These are phyloP conservation scores for Aspergillus sp. DNA, from an alignment of 2,329 filamentous ascomycete genomes.

Conservation along the genomic window DNA sequence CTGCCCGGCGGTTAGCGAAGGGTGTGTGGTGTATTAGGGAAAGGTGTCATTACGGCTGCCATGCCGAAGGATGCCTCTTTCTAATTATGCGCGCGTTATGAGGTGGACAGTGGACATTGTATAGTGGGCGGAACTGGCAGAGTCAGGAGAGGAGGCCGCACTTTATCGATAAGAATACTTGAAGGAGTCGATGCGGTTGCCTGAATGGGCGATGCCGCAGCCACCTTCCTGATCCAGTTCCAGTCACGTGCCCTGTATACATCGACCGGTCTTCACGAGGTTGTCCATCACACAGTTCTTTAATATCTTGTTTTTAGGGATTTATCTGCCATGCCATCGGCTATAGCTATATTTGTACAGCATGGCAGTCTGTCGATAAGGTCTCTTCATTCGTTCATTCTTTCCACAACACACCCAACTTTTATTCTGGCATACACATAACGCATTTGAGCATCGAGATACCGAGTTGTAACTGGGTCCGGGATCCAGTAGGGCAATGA, in stretches of 20 bases:
- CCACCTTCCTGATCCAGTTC: constrained; percentile 13
- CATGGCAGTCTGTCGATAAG: constrained; percentile 3
- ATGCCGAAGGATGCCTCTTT: constrained; percentile 19
- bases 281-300: neutral
- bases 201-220: constrained; percentile 5
- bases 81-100: neutral
- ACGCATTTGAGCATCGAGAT: neutral
- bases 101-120: neutral
- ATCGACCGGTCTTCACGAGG: neutral
- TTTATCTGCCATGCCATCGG: neutral
- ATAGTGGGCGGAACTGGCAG: neutral
- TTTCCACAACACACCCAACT: neutral
- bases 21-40: neutral
- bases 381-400: neutral
- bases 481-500: neutral
- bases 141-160: neutral
- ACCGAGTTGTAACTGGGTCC: neutral
- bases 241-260: constrained; percentile 12
- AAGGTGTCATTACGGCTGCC: constrained; percentile 31
- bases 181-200: constrained; percentile 2
- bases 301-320: neutral
- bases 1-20: constrained; percentile 51
- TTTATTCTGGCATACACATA: neutral
- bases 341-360: neutral
- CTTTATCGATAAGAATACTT: neutral